Percentiles rank a stretch among this genome's conserved stretches.
phyloP scores from a whole-genome alignment of 371 early-diverging fungal species.

The Mucor lusitanicus region DNA sequence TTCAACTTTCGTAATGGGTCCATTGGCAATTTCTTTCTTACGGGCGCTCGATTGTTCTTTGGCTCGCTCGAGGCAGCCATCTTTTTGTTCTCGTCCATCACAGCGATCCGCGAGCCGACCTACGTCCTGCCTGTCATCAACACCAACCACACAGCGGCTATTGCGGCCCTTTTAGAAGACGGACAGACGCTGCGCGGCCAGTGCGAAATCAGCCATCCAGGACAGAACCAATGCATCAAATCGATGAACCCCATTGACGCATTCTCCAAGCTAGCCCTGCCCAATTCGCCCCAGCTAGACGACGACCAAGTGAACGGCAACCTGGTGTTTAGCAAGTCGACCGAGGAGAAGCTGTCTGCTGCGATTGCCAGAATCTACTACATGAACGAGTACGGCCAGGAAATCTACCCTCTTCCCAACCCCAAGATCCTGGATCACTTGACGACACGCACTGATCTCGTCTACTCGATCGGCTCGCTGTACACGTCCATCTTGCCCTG shows the following conservation, averaged over 20 bases:
- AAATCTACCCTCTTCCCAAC: constrained; percentile 68
- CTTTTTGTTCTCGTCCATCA: constrained; percentile 67
- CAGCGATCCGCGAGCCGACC: constrained; percentile 63
- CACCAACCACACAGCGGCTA: constrained; percentile 62
- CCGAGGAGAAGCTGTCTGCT: constrained; percentile 45
- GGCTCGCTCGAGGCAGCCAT: constrained; percentile 72
- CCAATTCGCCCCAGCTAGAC: constrained; percentile 23
- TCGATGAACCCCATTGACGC: constrained; percentile 49
- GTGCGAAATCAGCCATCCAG: constrained; percentile 74
- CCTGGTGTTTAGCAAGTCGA: constrained; percentile 54
- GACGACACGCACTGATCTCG: constrained; percentile 51
- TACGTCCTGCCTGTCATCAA: constrained; percentile 66
- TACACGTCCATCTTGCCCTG: constrained; percentile 78
- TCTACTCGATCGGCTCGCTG: constrained; percentile 74
- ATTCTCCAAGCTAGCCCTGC: constrained; percentile 41
- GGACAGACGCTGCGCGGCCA: constrained; percentile 63
- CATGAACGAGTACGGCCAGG: constrained; percentile 71
- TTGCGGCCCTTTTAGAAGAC: constrained; percentile 65
- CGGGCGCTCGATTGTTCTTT: constrained; percentile 71
- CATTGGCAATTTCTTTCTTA: constrained; percentile 78
- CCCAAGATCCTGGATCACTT: constrained; percentile 59
- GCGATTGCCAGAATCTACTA: constrained; percentile 70
- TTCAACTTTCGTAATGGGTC: constrained; percentile 75
- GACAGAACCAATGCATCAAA: constrained; percentile 8
- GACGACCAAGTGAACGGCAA: constrained; percentile 32